Base-by-base conservation (phyloP, 257 asterid genomes). In the Orobanche coerulescens region DNA sequence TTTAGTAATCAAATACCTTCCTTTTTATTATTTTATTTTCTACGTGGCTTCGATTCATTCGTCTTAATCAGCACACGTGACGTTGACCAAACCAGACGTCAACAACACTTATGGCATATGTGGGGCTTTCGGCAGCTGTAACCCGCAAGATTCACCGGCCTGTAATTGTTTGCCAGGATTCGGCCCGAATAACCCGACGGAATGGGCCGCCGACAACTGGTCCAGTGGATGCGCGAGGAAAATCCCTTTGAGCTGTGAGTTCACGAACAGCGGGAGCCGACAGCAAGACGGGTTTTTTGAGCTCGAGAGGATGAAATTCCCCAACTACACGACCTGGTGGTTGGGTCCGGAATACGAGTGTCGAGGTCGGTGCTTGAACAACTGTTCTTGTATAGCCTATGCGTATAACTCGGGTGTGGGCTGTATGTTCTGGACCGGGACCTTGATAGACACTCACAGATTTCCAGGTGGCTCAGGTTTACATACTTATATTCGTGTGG, bases 321-420 rank as follows among this genome's bases (percentile, higher is more conserved):
- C 18, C 6, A 40, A 40, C 47, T 40, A 40, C 47, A 40, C 19
- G 47, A 12, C 18, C 18, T 40, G 16, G 47, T 62, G 2, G 37
- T n/a, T 8, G 28, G 42, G 22, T 8, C 28, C 0, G 5, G 34
- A 62, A 25, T 48, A 58, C 6, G 59, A 52, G 11, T 76, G 82
- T 43, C 46, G 22, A 31, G 50, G 20, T 13, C 1, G 10, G 46
- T 73, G 78, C 42, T 37, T 68, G 64, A 40, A 42, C 15, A 68
- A 61, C 19, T 73, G 78, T 44, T 55, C 78, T 5, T 73, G 73
- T 55, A 4, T 68, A 19, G 78, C 74, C 7, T 68, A 73, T 28
- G 57, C 64, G 4, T 47, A 57, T 56, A 56, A 46, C 1, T 5
- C 24, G 23, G 66, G 59, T 5, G 68, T 67, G 6, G 68, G 74